Evolutionary conservation across 306 rosid genomes (phyloP), one percentile per base, ranked within the genome.

Genomic region (Crataegus laevigata): DNA sequence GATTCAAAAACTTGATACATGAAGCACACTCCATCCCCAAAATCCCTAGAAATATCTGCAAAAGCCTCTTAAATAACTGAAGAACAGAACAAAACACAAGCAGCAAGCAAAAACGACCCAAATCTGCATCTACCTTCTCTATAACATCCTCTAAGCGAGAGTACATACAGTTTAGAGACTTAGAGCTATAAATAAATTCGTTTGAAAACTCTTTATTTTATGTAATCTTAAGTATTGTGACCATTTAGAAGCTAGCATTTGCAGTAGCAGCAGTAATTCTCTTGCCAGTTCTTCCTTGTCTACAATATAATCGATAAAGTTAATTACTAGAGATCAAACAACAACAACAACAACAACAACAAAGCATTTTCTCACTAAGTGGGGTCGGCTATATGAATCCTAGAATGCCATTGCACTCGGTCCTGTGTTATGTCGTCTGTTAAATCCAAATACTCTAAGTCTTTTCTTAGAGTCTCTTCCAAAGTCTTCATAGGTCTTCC

Each of bases 21-120:
- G 87, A 83, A 71, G 86, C 79, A 43, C 81, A 66, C 22, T 82
- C 94, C 98, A 93, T 87, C 51, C 61, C 42, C 19, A 60, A 58
- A 1, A 76, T 59, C 17, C 87, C 81, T 75, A 83, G 72, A 29
- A 82, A 75, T 54, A 72, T 32, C 15, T 83, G 78, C 29, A 79
- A 80, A 50, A 83, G 24, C 28, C 75, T 78, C 30, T 74, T 81
- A 69, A 75, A 71, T 64, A 80, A 69, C 34, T 73, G 73, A 68
- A 87, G 74, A 84, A 82, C 83, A 61, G 87, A 80, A 72, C 73
- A 78, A 80, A 61, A 32, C 21, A 79, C 70, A 59, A 84, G 14
- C 82, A 83, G 75, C 47, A 84, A 77, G 72, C 88, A 81, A 73
- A 79, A 81, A 61, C 58, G 47, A 82, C 85, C 71, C 71, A 79